phyloP scores from a whole-genome alignment of 768 basidiomycete species.

The Russula sp. region DNA sequence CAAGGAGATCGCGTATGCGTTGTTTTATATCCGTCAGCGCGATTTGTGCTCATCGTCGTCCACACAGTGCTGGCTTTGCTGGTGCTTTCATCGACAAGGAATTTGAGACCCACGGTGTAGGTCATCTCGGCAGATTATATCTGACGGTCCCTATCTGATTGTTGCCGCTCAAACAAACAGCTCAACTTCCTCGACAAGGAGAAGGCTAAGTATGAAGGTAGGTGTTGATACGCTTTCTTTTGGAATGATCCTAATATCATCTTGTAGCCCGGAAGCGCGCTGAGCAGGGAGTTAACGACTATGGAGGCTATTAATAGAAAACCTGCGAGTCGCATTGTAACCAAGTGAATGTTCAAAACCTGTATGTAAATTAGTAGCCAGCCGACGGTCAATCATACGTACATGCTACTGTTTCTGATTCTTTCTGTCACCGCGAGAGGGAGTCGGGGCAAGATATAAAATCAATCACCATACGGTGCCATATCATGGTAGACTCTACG shows the following conservation, averaged over 20 bases:
- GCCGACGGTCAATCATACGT: neutral
- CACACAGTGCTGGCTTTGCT: constrained; percentile 42
- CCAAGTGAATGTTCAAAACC: neutral
- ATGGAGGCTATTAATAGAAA: neutral
- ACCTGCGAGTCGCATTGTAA: neutral
- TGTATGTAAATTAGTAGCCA: neutral
- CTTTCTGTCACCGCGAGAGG: too few relatives aligned
- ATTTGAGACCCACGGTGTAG: constrained; percentile 53
- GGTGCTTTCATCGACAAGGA: constrained; percentile 48
- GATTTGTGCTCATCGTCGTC: constrained; percentile 1
- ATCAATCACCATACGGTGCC: too few relatives aligned
- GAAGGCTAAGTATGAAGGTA: constrained; percentile 37
- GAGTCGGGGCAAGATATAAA: too few relatives aligned
- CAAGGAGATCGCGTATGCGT: constrained; percentile 45
- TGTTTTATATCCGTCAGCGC: neutral
- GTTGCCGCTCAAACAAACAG: constrained; percentile 18
- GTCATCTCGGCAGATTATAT: constrained; percentile 8
- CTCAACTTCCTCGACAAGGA: constrained; percentile 41
- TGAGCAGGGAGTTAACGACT: neutral
- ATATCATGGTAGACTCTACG: too few relatives aligned
- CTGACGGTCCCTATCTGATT: neutral
- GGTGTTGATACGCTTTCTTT: neutral
- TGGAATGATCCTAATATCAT: neutral
- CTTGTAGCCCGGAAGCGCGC: neutral
- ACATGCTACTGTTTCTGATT: neutral